A percentile compares a stretch with the other conserved stretches of the same genome.
These are phyloP conservation scores for Moesziomyces aphidis DNA, from an alignment of 1,284 basidiomycete species.

Conservation along the genomic window DNA sequence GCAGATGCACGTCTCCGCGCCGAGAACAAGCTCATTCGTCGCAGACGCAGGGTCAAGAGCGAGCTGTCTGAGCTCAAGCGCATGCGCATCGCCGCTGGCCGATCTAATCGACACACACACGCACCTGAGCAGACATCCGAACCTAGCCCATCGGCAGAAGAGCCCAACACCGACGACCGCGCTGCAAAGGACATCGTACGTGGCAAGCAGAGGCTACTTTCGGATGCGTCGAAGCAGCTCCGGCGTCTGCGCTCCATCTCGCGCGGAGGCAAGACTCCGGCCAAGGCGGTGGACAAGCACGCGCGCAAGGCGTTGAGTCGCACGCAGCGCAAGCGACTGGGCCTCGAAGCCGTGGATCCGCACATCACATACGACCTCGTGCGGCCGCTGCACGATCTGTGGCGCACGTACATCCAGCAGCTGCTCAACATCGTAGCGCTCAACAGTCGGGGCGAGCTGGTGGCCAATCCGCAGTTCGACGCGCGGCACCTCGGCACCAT, in stretches of 20 bases:
- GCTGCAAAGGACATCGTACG: slow-evolving; percentile 17
- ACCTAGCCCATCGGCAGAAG: not conserved
- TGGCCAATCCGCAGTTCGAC: slow-evolving; percentile 38
- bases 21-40: slow-evolving; percentile 29
- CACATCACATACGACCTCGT: slow-evolving; percentile 39
- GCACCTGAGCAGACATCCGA: not conserved
- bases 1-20: slow-evolving; percentile 17
- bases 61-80: slow-evolving; percentile 42
- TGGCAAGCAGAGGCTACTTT: slow-evolving; percentile 30
- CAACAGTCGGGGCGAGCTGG: slow-evolving; percentile 29
- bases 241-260: slow-evolving; percentile 23
- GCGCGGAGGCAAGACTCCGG: slow-evolving; percentile 15
- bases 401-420: slow-evolving; percentile 52
- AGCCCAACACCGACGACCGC: too few species aligned
- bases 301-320: slow-evolving; percentile 28
- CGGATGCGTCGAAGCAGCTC: slow-evolving; percentile 24
- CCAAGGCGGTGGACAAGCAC: slow-evolving; percentile 31
- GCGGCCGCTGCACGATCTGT: slow-evolving; percentile 43
- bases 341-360: slow-evolving; percentile 30
- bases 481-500: slow-evolving; percentile 20
- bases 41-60: slow-evolving; percentile 42
- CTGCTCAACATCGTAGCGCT: slow-evolving; percentile 42
- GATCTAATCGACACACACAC: slow-evolving; percentile 8
- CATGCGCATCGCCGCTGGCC: slow-evolving; percentile 28
- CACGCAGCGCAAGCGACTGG: slow-evolving; percentile 38